A percentile compares a stretch with the other conserved stretches of the same genome.
Conservation (phyloP, 2,329 filamentous ascomycete genomes). For the Graphium sp. region DNA sequence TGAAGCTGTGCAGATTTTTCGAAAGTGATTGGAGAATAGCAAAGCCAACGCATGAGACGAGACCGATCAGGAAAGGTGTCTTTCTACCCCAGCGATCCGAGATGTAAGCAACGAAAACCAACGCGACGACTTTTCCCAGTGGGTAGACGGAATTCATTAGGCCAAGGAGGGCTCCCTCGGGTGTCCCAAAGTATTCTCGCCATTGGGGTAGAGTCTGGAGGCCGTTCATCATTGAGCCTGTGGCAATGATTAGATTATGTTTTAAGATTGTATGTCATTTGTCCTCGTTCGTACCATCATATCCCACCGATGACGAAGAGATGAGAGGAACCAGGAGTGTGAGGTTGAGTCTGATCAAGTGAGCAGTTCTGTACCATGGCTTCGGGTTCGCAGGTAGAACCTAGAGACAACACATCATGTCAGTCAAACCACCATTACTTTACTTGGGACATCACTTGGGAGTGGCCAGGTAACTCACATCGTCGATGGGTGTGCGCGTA, state of each 20-base stretch:
- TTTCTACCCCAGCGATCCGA: conserved; percentile 22
- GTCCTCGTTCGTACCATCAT: conserved; percentile 17
- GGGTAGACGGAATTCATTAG: conserved; percentile 18
- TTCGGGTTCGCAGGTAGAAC: conserved; percentile 21
- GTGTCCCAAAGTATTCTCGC: conserved; percentile 21
- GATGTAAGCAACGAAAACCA: conserved; percentile 17
- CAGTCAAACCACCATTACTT: too few species aligned
- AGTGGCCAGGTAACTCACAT: too few species aligned
- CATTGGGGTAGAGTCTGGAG: conserved; percentile 22
- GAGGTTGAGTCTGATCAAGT: conserved; percentile 24
- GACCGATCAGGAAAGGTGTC: conserved; percentile 16
- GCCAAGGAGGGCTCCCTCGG: conserved; percentile 17
- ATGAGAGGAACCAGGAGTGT: conserved; percentile 23
- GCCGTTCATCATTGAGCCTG: conserved; percentile 24
- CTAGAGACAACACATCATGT: too few species aligned
- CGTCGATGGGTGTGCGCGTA: too few species aligned
- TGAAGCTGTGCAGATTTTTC: conserved; percentile 11
- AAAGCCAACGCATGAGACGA: conserved; percentile 12
- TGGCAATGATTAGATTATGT: too few species aligned
- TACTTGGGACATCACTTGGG: too few species aligned
- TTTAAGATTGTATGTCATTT: not conserved
- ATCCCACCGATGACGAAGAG: conserved; percentile 22
- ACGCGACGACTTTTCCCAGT: conserved; percentile 18
- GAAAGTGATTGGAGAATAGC: conserved; percentile 15
- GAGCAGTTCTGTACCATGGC: conserved; percentile 22